phyloP scores from a whole-genome alignment of 768 basidiomycete species.

The Lyophyllum atratum region DNA sequence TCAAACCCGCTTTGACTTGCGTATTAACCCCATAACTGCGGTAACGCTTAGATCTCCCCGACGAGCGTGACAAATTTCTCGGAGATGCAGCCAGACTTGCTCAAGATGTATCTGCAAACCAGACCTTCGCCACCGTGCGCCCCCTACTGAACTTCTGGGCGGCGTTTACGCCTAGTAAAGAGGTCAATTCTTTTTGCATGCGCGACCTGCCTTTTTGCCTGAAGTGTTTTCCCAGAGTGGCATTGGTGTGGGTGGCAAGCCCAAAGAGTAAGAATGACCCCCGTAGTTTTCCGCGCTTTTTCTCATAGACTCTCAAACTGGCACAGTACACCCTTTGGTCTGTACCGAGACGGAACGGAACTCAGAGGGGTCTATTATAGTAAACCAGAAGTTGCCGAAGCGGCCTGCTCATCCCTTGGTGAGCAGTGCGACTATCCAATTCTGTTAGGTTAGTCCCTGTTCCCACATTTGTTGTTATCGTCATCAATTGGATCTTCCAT shows the following conservation, averaged over 20 bases:
- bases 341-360: slow-evolving; percentile 80
- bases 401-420: slow-evolving; percentile 67
- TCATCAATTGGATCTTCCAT: neutral
- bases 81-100: slow-evolving; percentile 68
- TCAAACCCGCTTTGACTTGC: neutral
- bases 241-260: slow-evolving; percentile 64
- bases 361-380: slow-evolving; percentile 72
- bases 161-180: slow-evolving; percentile 72
- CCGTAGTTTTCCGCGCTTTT: neutral
- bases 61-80: slow-evolving; percentile 65
- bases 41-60: slow-evolving; percentile 45
- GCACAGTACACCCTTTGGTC: slow-evolving; percentile 72
- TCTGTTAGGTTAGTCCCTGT: slow-evolving; percentile 52
- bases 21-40: neutral
- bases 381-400: slow-evolving; percentile 63
- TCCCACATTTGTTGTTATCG: neutral
- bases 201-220: neutral
- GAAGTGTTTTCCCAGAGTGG: slow-evolving; percentile 52
- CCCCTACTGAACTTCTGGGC: slow-evolving; percentile 84
- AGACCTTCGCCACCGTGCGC: slow-evolving; percentile 75
- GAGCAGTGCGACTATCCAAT: slow-evolving; percentile 76
- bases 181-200: slow-evolving; percentile 41
- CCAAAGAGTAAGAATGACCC: slow-evolving; percentile 57
- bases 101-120: slow-evolving; percentile 67
- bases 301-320: neutral